These are phyloP conservation scores for Lactifluus echinatus DNA, from an alignment of 768 basidiomycete species.

Conservation along the genomic window DNA sequence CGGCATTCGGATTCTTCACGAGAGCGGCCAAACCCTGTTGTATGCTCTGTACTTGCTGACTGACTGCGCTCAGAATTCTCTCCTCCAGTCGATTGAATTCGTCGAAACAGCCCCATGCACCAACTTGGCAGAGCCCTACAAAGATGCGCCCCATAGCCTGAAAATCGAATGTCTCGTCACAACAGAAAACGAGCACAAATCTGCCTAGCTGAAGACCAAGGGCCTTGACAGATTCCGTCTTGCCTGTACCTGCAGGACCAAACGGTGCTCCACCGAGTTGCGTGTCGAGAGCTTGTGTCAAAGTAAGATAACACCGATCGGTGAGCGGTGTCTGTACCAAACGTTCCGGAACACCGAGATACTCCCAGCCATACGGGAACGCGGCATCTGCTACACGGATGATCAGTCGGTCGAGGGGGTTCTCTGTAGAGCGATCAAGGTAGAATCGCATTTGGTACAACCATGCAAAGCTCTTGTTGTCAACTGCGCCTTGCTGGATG, in stretches of 20 bases:
- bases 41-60: constrained; percentile 97
- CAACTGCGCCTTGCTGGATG: constrained; percentile 51
- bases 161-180: constrained; percentile 99
- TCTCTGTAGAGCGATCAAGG: constrained; percentile 58
- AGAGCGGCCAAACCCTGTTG: constrained; percentile 88
- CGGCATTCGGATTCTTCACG: constrained; percentile 74
- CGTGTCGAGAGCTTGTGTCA: constrained; percentile 91
- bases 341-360: constrained; percentile 92
- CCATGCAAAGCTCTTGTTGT: constrained; percentile 80
- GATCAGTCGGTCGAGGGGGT: constrained; percentile 70
- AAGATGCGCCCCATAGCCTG: constrained; percentile 99
- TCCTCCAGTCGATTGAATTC: constrained; percentile 98
- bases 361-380: constrained; percentile 99
- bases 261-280: constrained; percentile 97
- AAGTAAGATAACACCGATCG: constrained; percentile 90
- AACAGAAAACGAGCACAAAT: constrained; percentile 99
- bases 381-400: constrained; percentile 84
- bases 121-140: constrained; percentile 96
- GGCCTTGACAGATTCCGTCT: constrained; percentile 99
- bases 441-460: constrained; percentile 99
- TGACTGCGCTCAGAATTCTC: constrained; percentile 94
- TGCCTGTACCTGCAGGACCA: constrained; percentile 92
- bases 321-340: constrained; percentile 97
- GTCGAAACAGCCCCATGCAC: constrained; percentile 98
- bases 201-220: constrained; percentile 95